Evolutionary conservation across 129 eudicot genomes (phyloP), one percentile per base, ranked within the genome.

Genomic region (Flaveria robusta): DNA sequence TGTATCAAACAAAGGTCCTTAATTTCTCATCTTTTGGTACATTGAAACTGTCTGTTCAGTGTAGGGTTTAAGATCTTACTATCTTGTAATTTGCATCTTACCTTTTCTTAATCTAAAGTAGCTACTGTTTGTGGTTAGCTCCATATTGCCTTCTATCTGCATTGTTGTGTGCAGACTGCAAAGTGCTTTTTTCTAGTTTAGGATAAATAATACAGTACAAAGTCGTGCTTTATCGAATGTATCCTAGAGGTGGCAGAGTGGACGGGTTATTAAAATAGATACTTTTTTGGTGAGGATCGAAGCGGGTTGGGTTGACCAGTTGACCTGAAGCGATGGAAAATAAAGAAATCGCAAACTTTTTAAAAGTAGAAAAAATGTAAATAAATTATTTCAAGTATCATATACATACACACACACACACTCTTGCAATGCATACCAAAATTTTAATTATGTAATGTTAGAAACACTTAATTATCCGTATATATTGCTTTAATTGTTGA

Each of bases 51-150:
- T 18, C 12, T 58, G 29, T 55, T 41, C 24, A 22, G 75, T 66
- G 50, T 74, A 74, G 79, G 70, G 75, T 80, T 80, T 18, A 56
- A 67, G 75, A 74, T 80, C 56, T 24, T 67, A 80, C 43, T 66
- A 23, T 42, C 41, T 27, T 70, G 74, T 19, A 72, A 73, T 55
- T 72, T 80, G 74, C 74, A 52, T 72, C 54, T 72, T 51, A 66
- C 49, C 22, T 65, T 79, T 71, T 71, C 52, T 37, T 8, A 60
- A 31, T 20, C 43, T 60, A 14, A 65, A 52, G 58, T 64, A 72
- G 78, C 68, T 51, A 20, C 62, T 51, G 56, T 51, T 79, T 79
- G 68, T 72, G 78, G 46, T 66, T 13, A 43, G 62, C 68, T 14
- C 74, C 49, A 49, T 63, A 6, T 49, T 20, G 24, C 41, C 34